Percentiles rank a stretch among this genome's conserved stretches.
Evolutionary conservation across 108 stramenopile genomes (phyloP).

Genomic region (Aureococcus anophagefferens): DNA sequence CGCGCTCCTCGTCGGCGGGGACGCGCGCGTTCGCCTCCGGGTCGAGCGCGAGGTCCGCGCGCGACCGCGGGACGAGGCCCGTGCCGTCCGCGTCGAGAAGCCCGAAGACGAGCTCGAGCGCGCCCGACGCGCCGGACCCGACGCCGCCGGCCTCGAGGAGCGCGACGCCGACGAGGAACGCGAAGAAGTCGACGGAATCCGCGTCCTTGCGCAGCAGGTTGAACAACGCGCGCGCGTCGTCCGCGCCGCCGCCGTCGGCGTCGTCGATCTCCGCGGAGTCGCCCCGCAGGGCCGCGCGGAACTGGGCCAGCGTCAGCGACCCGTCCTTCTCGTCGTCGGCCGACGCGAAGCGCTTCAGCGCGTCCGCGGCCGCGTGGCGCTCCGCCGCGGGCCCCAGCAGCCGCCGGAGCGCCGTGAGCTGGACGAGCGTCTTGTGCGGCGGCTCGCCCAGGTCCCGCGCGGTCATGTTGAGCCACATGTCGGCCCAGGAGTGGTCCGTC

Average conservation of each 20-base stretch:
- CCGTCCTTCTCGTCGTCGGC: not conserved
- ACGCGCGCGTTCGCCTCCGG: not conserved
- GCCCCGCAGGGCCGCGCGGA: not conserved
- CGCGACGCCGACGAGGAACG: constrained; percentile 15
- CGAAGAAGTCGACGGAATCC: constrained; percentile 3
- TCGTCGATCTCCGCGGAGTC: not conserved
- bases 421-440: not conserved
- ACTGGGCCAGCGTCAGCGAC: not conserved
- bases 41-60: not conserved
- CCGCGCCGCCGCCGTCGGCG: not conserved
- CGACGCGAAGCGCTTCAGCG: not conserved
- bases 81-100: constrained; percentile 6
- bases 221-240: not conserved
- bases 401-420: not conserved
- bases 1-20: constrained; percentile 4
- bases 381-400: not conserved
- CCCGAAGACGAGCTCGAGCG: not conserved
- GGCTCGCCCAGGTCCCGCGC: not conserved
- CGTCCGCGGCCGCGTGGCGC: not conserved
- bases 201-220: not conserved
- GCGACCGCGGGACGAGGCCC: not conserved
- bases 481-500: constrained; percentile 23
- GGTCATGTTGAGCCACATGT: constrained; percentile 13
- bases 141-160: not conserved
- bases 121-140: not conserved